Evolutionary conservation across 192 early-diverging fungal genomes (phyloP).

Genomic region (Backusella tarrabulga): DNA sequence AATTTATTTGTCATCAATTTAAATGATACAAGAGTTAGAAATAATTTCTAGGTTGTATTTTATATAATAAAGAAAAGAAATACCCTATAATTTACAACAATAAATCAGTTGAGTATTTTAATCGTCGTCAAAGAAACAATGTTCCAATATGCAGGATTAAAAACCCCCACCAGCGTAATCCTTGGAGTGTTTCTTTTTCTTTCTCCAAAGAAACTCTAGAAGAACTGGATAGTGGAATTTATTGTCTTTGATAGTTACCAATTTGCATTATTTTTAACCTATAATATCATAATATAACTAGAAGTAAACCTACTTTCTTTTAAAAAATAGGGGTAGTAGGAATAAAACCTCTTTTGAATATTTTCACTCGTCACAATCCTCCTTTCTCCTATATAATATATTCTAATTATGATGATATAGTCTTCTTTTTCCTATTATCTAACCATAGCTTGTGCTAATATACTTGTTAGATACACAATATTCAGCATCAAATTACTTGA

Average conservation of each 20-base stretch:
- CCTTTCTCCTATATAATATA: background rate
- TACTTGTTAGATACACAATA: background rate
- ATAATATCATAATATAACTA: too few species aligned
- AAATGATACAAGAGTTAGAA: background rate
- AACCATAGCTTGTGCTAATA: background rate
- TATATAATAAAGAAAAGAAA: conserved; percentile 1
- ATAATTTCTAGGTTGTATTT: background rate
- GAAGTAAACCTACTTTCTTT: too few species aligned
- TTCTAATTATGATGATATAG: background rate
- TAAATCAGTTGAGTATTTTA: background rate
- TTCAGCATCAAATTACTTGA: background rate
- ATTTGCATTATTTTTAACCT: too few species aligned
- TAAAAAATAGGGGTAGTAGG: background rate
- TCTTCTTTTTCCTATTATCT: background rate
- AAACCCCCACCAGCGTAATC: too few species aligned
- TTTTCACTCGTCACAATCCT: background rate
- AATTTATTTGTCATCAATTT: background rate
- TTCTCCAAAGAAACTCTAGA: too few species aligned
- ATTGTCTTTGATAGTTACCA: too few species aligned
- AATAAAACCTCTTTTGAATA: background rate
- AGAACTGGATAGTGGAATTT: too few species aligned
- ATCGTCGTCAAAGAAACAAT: background rate
- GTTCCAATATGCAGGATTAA: background rate
- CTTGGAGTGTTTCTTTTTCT: too few species aligned
- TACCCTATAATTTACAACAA: background rate